Evolutionary conservation across 1,139 yeast species (phyloP), one percentile per base, ranked within the genome.

Genomic region (Candida tropicalis): DNA sequence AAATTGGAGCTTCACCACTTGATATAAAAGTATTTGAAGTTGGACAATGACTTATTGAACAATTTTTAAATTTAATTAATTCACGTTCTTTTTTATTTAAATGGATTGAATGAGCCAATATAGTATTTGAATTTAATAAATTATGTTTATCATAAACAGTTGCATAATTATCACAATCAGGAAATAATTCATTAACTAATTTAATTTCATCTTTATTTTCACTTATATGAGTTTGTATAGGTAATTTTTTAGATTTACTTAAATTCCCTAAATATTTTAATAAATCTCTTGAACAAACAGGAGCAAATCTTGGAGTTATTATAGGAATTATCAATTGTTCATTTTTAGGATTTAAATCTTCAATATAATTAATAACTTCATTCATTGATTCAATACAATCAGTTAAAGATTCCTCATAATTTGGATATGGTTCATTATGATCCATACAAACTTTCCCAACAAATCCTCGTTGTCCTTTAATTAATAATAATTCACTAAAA

Each of bases 401-500:
- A 5, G 75, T 78, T n/a, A 73, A 64, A 1, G 78, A 69, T 57
- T 90, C 96, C 40, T 65, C 80, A 59, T 81, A 86, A 23, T 77
- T 83, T 1, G 95, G 95, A 26, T 87, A 81, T 52, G 82, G 75
- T 20, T 77, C 62, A 54, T 73, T 73, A 50, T 68, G 68, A 48
- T 73, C 71, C 98, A 93, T 91, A 61, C 98, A 93, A n/a, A 89
- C 96, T 52, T 95, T 84, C 3, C 99, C 99, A 24, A 93, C 83
- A 50, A 87, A 78, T 0, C 97, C 97, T 48, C 97, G 73, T 64
- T 91, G 98, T 16, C 96, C 96, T 28, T 66, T 56, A 36, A 67
- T 50, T 13, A 84, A 64, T 26, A 95, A 81, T 26, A 87, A 62
- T 48, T 85, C 86, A 1, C 96, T 96, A 56, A 93, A 78, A 27